Evolutionary conservation across 2,329 filamentous ascomycete genomes (phyloP).

Genomic region (Huntiella omanensis): DNA sequence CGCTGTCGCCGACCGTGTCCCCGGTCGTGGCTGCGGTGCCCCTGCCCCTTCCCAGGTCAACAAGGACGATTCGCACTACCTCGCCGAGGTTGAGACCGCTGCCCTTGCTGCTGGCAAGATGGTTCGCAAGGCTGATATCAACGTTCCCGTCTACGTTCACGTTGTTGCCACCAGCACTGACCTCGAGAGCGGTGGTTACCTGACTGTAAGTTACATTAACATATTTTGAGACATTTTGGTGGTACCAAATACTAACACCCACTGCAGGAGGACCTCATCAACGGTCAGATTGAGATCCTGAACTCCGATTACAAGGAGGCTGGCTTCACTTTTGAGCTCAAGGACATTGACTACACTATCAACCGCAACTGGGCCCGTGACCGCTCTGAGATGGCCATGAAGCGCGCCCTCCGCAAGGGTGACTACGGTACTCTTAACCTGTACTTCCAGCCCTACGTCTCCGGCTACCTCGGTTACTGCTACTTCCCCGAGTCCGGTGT

Average conservation of each 20-base stretch:
- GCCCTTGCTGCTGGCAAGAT: slow-evolving; percentile 11
- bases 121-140: slow-evolving; percentile 14
- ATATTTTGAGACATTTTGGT: background rate
- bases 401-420: slow-evolving; percentile 26
- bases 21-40: slow-evolving; percentile 13
- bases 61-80: slow-evolving; percentile 12
- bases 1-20: slow-evolving; percentile 5
- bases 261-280: slow-evolving; percentile 18
- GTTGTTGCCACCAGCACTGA: slow-evolving; percentile 18
- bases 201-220: slow-evolving; percentile 17
- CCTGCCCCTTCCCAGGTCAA: slow-evolving; percentile 12
- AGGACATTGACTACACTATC: slow-evolving; percentile 25
- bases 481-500: slow-evolving; percentile 24
- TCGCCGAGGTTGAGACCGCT: slow-evolving; percentile 12
- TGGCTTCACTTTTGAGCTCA: slow-evolving; percentile 26
- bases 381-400: slow-evolving; percentile 24
- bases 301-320: slow-evolving; percentile 26
- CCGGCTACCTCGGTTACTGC: slow-evolving; percentile 25
- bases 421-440: slow-evolving; percentile 23
- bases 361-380: slow-evolving; percentile 28
- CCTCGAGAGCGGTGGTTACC: slow-evolving; percentile 16
- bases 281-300: slow-evolving; percentile 25
- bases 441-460: slow-evolving; percentile 20
- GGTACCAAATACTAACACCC: background rate
- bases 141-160: slow-evolving; percentile 21